Conservation (phyloP, 192 early-diverging fungal genomes). For the Dimargaris cristalligena region DNA sequence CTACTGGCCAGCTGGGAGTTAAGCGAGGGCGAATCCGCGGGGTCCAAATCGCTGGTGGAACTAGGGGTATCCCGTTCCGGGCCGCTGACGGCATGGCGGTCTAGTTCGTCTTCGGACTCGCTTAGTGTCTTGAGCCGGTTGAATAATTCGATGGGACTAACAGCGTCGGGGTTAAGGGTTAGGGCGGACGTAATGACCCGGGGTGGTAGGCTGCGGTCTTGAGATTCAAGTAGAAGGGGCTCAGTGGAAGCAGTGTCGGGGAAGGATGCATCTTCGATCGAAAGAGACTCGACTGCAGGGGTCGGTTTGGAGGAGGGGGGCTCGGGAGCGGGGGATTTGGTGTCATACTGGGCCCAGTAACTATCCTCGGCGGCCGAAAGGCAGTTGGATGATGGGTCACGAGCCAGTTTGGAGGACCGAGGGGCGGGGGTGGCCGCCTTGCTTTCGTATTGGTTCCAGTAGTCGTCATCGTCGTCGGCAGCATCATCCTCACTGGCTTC, state of each 20-base stretch:
- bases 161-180: slow-evolving; percentile 8
- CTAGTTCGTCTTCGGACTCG: slow-evolving; percentile 1
- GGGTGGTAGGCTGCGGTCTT: neutral
- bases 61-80: too few relatives aligned
- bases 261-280: too few relatives aligned
- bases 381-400: neutral
- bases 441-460: slow-evolving; percentile 8
- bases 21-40: too few relatives aligned
- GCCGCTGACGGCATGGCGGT: too few relatives aligned
- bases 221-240: too few relatives aligned
- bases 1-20: too few relatives aligned
- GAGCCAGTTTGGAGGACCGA: neutral
- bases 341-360: slow-evolving; percentile 9
- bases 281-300: too few relatives aligned
- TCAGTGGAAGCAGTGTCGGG: too few relatives aligned
- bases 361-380: slow-evolving; percentile 1
- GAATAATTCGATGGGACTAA: slow-evolving; percentile 8
- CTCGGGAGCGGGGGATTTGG: neutral
- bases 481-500: neutral
- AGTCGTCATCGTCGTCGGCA: slow-evolving; percentile 1
- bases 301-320: neutral
- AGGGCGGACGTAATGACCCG: slow-evolving; percentile 7
- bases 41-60: too few relatives aligned
- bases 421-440: neutral
- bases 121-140: slow-evolving; percentile 2